Percentiles rank a stretch among this genome's conserved stretches.
These are phyloP conservation scores for Amanita inopinata DNA, from an alignment of 768 basidiomycete genomes.

Conservation along the genomic window DNA sequence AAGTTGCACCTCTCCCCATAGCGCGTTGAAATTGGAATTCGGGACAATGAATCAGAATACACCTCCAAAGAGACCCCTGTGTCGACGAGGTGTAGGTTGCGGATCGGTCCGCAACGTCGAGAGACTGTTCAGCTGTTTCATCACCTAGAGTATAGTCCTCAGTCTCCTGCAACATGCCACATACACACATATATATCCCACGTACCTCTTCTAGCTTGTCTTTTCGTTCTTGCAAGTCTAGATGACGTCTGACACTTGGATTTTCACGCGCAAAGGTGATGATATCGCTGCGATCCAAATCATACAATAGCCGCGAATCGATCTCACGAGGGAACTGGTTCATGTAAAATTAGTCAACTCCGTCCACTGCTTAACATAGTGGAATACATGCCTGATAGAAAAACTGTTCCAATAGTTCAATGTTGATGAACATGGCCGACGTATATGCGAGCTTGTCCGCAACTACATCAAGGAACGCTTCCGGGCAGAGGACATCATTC, in stretches of 20 bases:
- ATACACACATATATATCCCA: conserved; percentile 6
- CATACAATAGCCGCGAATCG: conserved; percentile 85
- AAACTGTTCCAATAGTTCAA: conserved; percentile 95
- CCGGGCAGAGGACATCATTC: conserved; percentile 86
- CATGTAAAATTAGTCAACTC: not conserved
- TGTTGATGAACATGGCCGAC: conserved; percentile 97
- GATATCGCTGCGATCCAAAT: conserved; percentile 87
- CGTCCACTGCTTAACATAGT: conserved; percentile 3
- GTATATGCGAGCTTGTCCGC: conserved; percentile 96
- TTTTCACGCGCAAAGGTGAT: conserved; percentile 92
- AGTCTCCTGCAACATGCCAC: not conserved
- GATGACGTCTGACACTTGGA: conserved; percentile 73
- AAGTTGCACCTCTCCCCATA: not conserved
- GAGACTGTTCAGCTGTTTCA: conserved; percentile 90
- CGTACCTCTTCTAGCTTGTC: conserved; percentile 91
- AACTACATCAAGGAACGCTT: conserved; percentile 93
- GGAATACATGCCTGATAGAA: conserved; percentile 85
- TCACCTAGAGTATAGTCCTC: conserved; percentile 44
- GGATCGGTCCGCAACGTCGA: conserved; percentile 82
- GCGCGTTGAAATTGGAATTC: too few relatives aligned
- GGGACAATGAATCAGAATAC: conserved; percentile 42
- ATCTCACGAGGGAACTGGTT: conserved; percentile 93
- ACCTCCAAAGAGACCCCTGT: conserved; percentile 70
- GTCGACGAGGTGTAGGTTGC: conserved; percentile 61
- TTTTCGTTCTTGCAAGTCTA: conserved; percentile 93